These are phyloP conservation scores for Pseudogymnoascus destructans DNA, from an alignment of 2,329 filamentous ascomycete species.

Conservation along the genomic window DNA sequence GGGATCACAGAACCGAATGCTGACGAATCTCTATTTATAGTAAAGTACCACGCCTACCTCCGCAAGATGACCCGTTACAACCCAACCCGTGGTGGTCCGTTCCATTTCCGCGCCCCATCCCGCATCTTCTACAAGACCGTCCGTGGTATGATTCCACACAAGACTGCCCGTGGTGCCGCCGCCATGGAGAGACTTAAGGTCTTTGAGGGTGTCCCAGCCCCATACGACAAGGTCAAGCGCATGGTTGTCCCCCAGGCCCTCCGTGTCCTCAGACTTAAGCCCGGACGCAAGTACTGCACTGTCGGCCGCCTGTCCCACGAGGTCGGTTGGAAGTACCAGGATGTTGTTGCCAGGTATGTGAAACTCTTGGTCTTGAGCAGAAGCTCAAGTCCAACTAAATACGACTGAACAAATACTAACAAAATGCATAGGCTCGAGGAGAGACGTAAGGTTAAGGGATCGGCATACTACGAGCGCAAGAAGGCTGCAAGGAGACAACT, in stretches of 20 bases:
- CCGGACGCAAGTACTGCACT: conserved; percentile 99
- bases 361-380: conserved; percentile 11
- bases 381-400: conserved; percentile 15
- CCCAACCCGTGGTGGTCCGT: conserved; percentile 97
- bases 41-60: conserved; percentile 99
- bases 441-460: conserved; percentile 98
- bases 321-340: conserved; percentile 99
- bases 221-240: conserved; percentile 99
- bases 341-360: conserved; percentile 79
- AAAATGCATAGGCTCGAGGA: conserved; percentile 72
- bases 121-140: conserved; percentile 99
- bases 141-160: conserved; percentile 99
- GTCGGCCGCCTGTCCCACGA: conserved; percentile 96
- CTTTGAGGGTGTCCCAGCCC: conserved; percentile 97
- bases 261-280: conserved; percentile 90
- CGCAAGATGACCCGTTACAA: conserved; percentile 99
- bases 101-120: conserved; percentile 98
- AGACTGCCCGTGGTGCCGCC: conserved; percentile 93
- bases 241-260: conserved; percentile 98
- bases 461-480: conserved; percentile 99
- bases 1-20: conserved; percentile 22
- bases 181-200: conserved; percentile 98
- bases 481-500: conserved; percentile 87
- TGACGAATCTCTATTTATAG: conserved; percentile 47
- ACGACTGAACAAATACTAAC: conserved; percentile 13